These are phyloP conservation scores for Fonsecaea nubica DNA, from an alignment of 2,329 filamentous ascomycete genomes.

Conservation along the genomic window DNA sequence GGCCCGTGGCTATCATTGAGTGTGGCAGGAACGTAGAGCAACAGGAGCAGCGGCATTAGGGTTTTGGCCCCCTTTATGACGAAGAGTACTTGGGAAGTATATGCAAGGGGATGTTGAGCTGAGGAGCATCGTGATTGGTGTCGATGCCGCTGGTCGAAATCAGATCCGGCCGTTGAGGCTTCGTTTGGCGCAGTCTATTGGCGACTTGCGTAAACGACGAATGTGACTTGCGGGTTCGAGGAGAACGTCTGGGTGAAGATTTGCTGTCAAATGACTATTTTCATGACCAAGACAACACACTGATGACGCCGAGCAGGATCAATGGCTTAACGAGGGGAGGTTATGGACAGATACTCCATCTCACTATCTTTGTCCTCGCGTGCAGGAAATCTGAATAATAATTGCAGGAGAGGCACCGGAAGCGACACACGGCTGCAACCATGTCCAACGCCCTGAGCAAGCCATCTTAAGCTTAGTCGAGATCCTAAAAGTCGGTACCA, in stretches of 20 bases:
- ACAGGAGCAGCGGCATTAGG: conserved; percentile 6
- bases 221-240: not conserved
- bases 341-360: not conserved
- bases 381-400: not conserved
- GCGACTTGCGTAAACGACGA: conserved; percentile 9
- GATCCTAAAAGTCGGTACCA: conserved; percentile 6
- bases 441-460: not conserved
- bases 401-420: too few species aligned
- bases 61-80: conserved; percentile 13
- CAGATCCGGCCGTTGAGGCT: not conserved
- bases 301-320: too few species aligned
- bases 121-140: conserved; percentile 26
- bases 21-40: not conserved
- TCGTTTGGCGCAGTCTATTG: conserved; percentile 6
- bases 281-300: too few species aligned
- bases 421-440: not conserved
- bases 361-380: conserved; percentile 1
- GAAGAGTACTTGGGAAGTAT: not conserved
- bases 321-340: not conserved
- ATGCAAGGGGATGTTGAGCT: conserved; percentile 16
- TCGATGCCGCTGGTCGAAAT: conserved; percentile 24
- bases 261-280: too few species aligned
- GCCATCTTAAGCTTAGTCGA: conserved; percentile 7
- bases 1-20: not conserved
- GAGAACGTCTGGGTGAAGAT: too few species aligned